These are phyloP conservation scores for Triadica sebifera DNA, from an alignment of 345 rosid genomes.

Conservation along the genomic window DNA sequence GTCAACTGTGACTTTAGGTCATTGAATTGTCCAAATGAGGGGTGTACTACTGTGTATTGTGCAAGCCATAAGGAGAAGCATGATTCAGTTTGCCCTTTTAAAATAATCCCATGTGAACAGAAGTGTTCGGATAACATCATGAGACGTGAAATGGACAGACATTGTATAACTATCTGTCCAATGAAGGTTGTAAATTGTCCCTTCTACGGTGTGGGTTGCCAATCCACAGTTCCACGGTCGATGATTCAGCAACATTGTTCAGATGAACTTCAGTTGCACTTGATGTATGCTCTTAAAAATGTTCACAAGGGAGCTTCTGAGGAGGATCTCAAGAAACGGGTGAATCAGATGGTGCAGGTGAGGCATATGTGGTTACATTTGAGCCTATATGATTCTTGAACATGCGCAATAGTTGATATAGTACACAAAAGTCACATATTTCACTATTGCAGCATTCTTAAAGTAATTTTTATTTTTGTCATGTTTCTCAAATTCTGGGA, in stretches of 20 bases:
- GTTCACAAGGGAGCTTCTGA: slow-evolving; percentile 55
- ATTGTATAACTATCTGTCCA: slow-evolving; percentile 80
- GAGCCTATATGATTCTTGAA: too few relatives aligned
- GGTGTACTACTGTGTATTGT: slow-evolving; percentile 55
- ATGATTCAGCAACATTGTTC: slow-evolving; percentile 49
- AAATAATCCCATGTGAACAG: slow-evolving; percentile 82
- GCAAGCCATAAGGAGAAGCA: slow-evolving; percentile 61
- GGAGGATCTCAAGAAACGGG: slow-evolving; percentile 49
- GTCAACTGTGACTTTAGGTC: slow-evolving; percentile 54
- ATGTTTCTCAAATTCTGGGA: too few relatives aligned
- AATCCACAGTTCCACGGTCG: slow-evolving; percentile 48
- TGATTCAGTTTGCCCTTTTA: slow-evolving; percentile 69
- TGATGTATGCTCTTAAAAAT: slow-evolving; percentile 54
- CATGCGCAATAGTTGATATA: too few relatives aligned
- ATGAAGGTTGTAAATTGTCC: slow-evolving; percentile 88
- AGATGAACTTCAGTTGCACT: slow-evolving; percentile 55
- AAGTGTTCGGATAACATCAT: slow-evolving; percentile 57
- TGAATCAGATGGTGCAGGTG: slow-evolving; percentile 61
- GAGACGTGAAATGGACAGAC: slow-evolving; percentile 89
- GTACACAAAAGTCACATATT: too few relatives aligned
- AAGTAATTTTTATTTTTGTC: too few relatives aligned
- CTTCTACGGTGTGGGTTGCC: slow-evolving; percentile 73
- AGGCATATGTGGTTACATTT: neutral
- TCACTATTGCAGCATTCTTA: too few relatives aligned
- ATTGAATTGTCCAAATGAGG: slow-evolving; percentile 62